These are phyloP conservation scores for Venturia pyrina DNA, from an alignment of 2,329 filamentous ascomycete genomes.

Conservation along the genomic window DNA sequence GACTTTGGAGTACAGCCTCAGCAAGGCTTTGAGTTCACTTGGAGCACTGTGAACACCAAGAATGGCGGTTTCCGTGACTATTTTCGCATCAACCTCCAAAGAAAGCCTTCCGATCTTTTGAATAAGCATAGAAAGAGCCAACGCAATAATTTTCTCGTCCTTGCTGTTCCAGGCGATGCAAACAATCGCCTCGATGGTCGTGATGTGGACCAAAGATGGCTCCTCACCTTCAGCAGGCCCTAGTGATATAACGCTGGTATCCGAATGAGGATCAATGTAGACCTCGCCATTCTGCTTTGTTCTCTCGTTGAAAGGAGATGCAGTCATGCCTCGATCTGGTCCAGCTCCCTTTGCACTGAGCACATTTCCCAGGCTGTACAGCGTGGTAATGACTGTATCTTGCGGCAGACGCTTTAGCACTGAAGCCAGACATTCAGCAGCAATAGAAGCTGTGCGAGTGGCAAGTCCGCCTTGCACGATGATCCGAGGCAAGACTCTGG, in stretches of 20 bases:
- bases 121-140: constrained; percentile 91
- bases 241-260: constrained; percentile 70
- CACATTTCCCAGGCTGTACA: constrained; percentile 95
- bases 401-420: constrained; percentile 76
- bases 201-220: constrained; percentile 63
- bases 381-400: constrained; percentile 85
- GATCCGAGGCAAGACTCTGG: constrained; percentile 70
- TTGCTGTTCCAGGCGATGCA: constrained; percentile 72
- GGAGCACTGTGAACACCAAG: constrained; percentile 68
- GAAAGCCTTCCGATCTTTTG: constrained; percentile 83
- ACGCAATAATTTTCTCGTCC: constrained; percentile 84
- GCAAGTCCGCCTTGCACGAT: constrained; percentile 75
- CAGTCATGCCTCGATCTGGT: constrained; percentile 37
- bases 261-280: constrained; percentile 23
- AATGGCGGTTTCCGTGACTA: constrained; percentile 71
- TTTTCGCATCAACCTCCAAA: constrained; percentile 67
- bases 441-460: constrained; percentile 59
- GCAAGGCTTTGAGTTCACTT: constrained; percentile 72
- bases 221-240: constrained; percentile 69
- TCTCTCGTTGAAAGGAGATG: constrained; percentile 35
- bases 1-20: constrained; percentile 73
- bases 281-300: constrained; percentile 22
- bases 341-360: constrained; percentile 59
- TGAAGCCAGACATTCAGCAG: constrained; percentile 75
- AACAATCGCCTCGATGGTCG: constrained; percentile 91